Conservation (phyloP, 1,284 basidiomycete genomes). For the Papiliotrema nemorosa region DNA sequence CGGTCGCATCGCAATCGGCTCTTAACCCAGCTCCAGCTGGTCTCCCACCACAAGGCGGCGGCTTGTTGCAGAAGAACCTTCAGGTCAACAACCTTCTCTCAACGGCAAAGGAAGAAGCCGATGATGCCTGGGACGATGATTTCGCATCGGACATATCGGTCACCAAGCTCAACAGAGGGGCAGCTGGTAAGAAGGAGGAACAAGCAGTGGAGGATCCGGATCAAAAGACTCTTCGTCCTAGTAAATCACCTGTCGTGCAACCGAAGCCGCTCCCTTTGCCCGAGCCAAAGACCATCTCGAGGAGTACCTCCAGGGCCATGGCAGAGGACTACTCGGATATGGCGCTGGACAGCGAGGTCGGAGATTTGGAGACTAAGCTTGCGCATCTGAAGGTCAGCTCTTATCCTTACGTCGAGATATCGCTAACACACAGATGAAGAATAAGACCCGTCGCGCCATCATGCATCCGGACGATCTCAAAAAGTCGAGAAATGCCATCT, state of each 20-base stretch:
- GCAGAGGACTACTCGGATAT: conserved; percentile 85
- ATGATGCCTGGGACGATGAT: conserved; percentile 82
- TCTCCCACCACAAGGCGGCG: conserved; percentile 2
- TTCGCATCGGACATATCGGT: conserved; percentile 79
- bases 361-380: conserved; percentile 66
- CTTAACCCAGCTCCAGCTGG: background rate
- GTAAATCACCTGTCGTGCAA: conserved; percentile 15
- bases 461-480: conserved; percentile 81
- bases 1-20: background rate
- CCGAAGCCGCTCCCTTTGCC: background rate
- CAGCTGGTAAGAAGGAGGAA: conserved; percentile 3
- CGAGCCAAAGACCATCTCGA: conserved; percentile 5
- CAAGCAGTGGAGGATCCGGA: conserved; percentile 22
- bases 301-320: background rate
- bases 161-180: conserved; percentile 24
- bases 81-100: conserved; percentile 66
- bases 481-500: conserved; percentile 46
- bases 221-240: conserved; percentile 36
- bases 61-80: conserved; percentile 50
- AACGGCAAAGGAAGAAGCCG: conserved; percentile 32
- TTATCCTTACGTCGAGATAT: background rate
- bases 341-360: conserved; percentile 64
- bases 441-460: conserved; percentile 64
- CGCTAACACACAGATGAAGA: conserved; percentile 53
- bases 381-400: conserved; percentile 68